Base-by-base conservation (phyloP, 2,329 filamentous ascomycete genomes). In the Epichloe scottii region DNA sequence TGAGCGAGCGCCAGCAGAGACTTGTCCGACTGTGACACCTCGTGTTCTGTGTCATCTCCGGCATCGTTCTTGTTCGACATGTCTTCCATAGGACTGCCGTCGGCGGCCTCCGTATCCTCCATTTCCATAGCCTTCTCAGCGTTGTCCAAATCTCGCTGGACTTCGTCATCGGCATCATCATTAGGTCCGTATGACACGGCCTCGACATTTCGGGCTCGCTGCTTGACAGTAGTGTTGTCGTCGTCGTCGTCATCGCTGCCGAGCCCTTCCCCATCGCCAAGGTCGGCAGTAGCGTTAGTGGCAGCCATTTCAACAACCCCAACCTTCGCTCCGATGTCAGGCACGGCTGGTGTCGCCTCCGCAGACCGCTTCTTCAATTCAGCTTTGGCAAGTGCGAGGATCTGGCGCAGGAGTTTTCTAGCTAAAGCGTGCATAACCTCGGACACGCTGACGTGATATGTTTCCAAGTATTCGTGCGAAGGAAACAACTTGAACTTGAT, bases 101-200 rank as follows among this genome's bases (percentile, higher is more conserved):
- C 72, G 49, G 79, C 71, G 75, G 75, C 57, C 77, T 76, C 37
- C 71, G 63, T 10, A 30, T 30, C 67, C 19, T 74, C 69, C 40
- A 52, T 51, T 35, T 68, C 66, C 17, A 84, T 81, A 37, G 81
- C 75, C 47, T 54, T 48, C 7, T 80, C 77, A 2, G 76, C 76
- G 19, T 81, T 79, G 2, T 79, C 77, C 61, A 84, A 77, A 52
- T 78, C 75, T 49, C 73, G 72, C 59, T 85, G 82, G 50, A 94
- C 81, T 37, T 78, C 82, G 57, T 88, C 79, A 62, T 97, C 93
- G 4, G 91, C 91, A 5, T 95, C 90, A 62, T 97, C 93, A 45
- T 95, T 94, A 35, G 84, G 87, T 39, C 89, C 91, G 59, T 96
- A 97, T 14, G 89, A 93, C 2, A 91, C 83, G 33, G 85, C 87